Base-by-base conservation (phyloP, 2,329 filamentous ascomycete species). In the Dactylellina cionopaga region DNA sequence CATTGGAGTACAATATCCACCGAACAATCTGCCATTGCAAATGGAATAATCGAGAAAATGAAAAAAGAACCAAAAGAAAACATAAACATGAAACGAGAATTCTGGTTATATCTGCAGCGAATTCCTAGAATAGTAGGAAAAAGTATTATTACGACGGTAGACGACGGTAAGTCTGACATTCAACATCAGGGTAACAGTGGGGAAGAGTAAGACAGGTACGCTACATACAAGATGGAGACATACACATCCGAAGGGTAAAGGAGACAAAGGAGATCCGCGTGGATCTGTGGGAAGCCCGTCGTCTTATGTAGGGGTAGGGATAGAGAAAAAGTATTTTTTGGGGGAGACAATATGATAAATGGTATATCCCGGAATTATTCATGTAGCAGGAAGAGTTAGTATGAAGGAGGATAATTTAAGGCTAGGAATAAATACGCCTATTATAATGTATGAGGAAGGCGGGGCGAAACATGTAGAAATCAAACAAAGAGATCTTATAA, bases 151-250 rank as follows among this genome's bases (percentile, higher is more conserved):
- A 39, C 24, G 27, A 44, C 13, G 47, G 27, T 10, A 56, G 39
- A 47, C 46, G 29, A 11, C 7, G 29, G 41, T 25, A 51, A 17
- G 62, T 64, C 68, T 24, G 59, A 59, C 35, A 65, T 72, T 72
- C 66, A 65, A 60, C 55, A 65, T 33, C 31, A 47, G 59, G 46
- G 19, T 49, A 19, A 33, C 25, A 29, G 44, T 41, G 41, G 22
- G 39, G 35, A 46, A 13, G 58, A 35, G 27, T 17, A 51, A 60
- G 43, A 70, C 24, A 60, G 60, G 68, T 37, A 60, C 47, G 68
- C 51, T 65, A 72, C 68, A 59, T 72, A 65, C 68, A 72, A 41
- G 22, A 54, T 59, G 54, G 49, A 9, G 41, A 71, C 59, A 60
- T 72, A 65, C 68, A 49, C 31, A 60, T 59, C 59, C 43, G 10